A percentile compares a stretch with the other conserved stretches of the same genome.
phyloP scores from a whole-genome alignment of 1,284 basidiomycete species.

The Sparassis latifolia region DNA sequence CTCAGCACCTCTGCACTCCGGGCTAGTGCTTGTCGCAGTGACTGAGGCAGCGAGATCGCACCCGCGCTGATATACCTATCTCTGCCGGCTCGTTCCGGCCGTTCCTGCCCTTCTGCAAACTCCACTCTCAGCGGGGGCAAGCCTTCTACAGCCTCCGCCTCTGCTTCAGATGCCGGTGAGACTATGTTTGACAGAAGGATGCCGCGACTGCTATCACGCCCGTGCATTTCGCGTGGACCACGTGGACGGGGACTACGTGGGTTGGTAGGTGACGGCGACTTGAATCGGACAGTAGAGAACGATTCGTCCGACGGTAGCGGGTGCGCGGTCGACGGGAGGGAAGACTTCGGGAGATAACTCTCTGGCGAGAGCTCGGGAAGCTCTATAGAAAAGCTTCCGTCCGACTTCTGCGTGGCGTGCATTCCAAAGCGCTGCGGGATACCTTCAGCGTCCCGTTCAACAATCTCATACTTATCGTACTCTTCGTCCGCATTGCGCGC shows the following conservation, averaged over 20 bases:
- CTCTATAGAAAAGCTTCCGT: conserved; percentile 27
- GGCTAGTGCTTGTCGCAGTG: conserved; percentile 17
- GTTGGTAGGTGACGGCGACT: conserved; percentile 4
- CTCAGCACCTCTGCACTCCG: conserved; percentile 4
- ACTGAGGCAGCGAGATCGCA: conserved; percentile 23
- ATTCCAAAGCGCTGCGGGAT: conserved; percentile 10
- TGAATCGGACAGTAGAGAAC: background rate
- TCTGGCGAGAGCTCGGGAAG: conserved; percentile 20
- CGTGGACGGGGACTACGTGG: conserved; percentile 21
- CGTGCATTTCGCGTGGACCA: conserved; percentile 24
- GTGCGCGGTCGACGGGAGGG: conserved; percentile 8
- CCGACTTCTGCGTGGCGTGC: conserved; percentile 26
- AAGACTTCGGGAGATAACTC: conserved; percentile 17
- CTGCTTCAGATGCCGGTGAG: conserved; percentile 2
- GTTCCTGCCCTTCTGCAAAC: conserved; percentile 19
- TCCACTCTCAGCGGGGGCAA: conserved; percentile 22
- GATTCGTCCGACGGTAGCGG: conserved; percentile 7
- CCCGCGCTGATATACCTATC: conserved; percentile 20
- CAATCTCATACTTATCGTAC: conserved; percentile 12
- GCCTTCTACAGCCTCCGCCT: conserved; percentile 8
- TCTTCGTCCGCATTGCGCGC: conserved; percentile 14
- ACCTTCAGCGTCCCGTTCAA: conserved; percentile 12
- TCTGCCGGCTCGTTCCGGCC: conserved; percentile 14
- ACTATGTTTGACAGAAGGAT: conserved; percentile 19
- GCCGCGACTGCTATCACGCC: conserved; percentile 20